Evolutionary conservation across 2,329 filamentous ascomycete species (phyloP).

Genomic region (Pleomassaria siparia): DNA sequence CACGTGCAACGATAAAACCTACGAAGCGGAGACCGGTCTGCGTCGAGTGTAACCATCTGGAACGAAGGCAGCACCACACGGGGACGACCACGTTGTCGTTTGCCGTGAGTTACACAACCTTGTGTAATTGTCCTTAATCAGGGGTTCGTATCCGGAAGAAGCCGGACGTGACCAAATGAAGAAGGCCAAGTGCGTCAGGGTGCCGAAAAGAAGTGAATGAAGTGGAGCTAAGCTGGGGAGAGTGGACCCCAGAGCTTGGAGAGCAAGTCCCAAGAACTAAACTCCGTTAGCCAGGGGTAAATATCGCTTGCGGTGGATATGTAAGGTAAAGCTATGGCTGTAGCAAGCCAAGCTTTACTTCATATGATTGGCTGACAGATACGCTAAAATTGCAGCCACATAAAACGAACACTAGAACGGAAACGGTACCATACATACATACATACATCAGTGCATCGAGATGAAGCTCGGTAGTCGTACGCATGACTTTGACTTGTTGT

Average conservation of each 20-base stretch:
- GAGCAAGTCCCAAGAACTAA: background rate
- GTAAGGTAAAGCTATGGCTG: background rate
- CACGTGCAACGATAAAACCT: too few species aligned
- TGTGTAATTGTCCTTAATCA: too few species aligned
- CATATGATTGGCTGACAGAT: background rate
- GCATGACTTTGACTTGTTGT: background rate
- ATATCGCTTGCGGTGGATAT: background rate
- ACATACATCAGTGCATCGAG: background rate
- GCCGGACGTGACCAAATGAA: background rate
- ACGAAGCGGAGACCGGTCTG: too few species aligned
- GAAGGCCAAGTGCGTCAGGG: background rate
- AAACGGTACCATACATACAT: background rate
- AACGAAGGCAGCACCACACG: too few species aligned
- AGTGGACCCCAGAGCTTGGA: background rate
- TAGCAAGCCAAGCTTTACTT: background rate
- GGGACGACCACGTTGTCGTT: too few species aligned
- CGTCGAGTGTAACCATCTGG: too few species aligned
- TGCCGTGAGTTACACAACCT: too few species aligned
- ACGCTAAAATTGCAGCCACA: background rate
- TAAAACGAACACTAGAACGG: background rate
- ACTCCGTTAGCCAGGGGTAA: slow-evolving; percentile 3
- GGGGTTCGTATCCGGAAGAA: background rate
- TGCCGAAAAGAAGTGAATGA: background rate
- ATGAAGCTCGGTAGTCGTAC: too few species aligned
- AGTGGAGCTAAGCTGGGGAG: background rate